Evolutionary conservation across 2,329 filamentous ascomycete species (phyloP).

Genomic region (Tolypocladium ovalisporum): DNA sequence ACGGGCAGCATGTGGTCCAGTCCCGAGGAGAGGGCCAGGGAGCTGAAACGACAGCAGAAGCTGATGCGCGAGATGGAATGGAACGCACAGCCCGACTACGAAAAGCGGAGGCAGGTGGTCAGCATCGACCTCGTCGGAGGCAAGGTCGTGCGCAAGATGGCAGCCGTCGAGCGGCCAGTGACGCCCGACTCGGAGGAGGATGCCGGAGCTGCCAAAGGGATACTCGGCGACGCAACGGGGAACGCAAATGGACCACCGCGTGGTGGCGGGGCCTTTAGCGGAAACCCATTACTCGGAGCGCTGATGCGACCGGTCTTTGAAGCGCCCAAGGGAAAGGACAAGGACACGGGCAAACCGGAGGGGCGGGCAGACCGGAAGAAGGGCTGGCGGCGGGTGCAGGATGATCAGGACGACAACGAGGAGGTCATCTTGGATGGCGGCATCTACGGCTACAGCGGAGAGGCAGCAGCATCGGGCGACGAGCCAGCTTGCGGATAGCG

Average conservation of each 20-base stretch:
- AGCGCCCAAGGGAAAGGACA: constrained; percentile 38
- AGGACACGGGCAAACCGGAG: constrained; percentile 14
- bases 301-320: constrained; percentile 54
- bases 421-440: constrained; percentile 48
- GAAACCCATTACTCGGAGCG: constrained; percentile 55
- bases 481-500: constrained; percentile 28
- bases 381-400: constrained; percentile 50
- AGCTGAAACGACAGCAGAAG: constrained; percentile 78
- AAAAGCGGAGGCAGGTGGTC: constrained; percentile 75
- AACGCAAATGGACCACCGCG: constrained; percentile 12
- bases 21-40: constrained; percentile 69
- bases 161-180: constrained; percentile 45
- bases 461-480: constrained; percentile 11
- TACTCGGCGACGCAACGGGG: constrained; percentile 21
- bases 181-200: constrained; percentile 38
- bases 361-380: constrained; percentile 31
- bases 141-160: constrained; percentile 65
- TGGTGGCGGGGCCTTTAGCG: constrained; percentile 51
- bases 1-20: constrained; percentile 63
- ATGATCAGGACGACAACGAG: constrained; percentile 49
- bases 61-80: constrained; percentile 77
- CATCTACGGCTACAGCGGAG: constrained; percentile 26
- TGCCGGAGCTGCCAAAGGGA: constrained; percentile 18
- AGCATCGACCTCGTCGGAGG: constrained; percentile 74
- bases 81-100: constrained; percentile 74